These are phyloP conservation scores for Deinandra increscens DNA, from an alignment of 129 eudicot genomes.

Conservation along the genomic window DNA sequence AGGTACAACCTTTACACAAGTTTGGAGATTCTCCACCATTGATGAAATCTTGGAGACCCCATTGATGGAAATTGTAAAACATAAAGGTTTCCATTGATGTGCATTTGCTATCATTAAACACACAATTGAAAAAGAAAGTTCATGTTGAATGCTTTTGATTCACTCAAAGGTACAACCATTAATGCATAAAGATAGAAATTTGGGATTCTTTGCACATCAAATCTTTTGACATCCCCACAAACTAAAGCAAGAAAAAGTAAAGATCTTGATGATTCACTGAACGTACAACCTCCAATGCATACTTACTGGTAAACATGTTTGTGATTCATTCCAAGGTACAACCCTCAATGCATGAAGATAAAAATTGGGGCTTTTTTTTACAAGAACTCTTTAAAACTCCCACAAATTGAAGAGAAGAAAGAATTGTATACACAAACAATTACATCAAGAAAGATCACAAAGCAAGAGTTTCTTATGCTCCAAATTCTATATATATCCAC, in stretches of 20 bases:
- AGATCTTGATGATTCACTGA: conserved; percentile 30
- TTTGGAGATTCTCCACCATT: conserved; percentile 1
- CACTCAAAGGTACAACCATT: conserved; percentile 28
- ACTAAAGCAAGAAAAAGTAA: conserved; percentile 22
- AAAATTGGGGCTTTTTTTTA: conserved; percentile 25
- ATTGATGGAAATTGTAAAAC: not conserved
- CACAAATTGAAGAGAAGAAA: conserved; percentile 38
- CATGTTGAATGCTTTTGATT: conserved; percentile 22
- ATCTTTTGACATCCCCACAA: conserved; percentile 24
- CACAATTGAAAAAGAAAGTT: not conserved
- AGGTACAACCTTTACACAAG: conserved; percentile 11
- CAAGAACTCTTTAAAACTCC: conserved; percentile 29
- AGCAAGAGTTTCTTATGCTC: conserved; percentile 25
- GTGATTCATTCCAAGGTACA: conserved; percentile 31
- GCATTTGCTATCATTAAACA: not conserved
- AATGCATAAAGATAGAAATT: conserved; percentile 23
- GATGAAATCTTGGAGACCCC: conserved; percentile 7
- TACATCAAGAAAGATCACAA: conserved; percentile 34
- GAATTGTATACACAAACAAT: conserved; percentile 42
- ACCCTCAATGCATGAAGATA: conserved; percentile 23
- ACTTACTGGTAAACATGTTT: conserved; percentile 12
- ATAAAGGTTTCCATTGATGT: not conserved
- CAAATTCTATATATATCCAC: conserved; percentile 18
- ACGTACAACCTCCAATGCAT: conserved; percentile 17
- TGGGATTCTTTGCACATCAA: conserved; percentile 30